Base-by-base conservation (phyloP, 2,329 filamentous ascomycete species). In the Phaeosphaeriaceae sp. region DNA sequence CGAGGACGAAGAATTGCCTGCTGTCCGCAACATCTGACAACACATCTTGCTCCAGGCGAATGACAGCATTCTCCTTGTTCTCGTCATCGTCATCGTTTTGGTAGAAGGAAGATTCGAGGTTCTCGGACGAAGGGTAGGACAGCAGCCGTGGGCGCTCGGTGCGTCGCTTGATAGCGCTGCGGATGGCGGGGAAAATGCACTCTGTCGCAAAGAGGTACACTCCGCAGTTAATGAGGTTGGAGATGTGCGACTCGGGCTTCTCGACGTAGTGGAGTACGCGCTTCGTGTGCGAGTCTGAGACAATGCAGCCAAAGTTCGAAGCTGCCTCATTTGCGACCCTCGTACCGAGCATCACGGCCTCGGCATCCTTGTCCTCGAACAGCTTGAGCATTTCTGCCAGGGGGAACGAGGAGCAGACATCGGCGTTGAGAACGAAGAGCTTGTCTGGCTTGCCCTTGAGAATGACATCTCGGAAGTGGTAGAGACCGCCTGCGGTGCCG, bases 391-490 rank as follows among this genome's bases (percentile, higher is more conserved):
- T 98, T 79, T 97, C 93, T 67, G 89, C 89, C 59, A 99, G 86
- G 6, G 95, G 95, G 85, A 98, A 99, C 21, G 93, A 97, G 83
- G 95, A 98, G 89, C 95, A 99, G 67, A 98, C 94, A 78, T 98
- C 95, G 70, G 93, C 94, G 79, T 99, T 99, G 76, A 98, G 86
- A 57, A 99, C 95, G 78, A 99, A 97, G 82, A 98, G 92, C 73
- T 92, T 90, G 79, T 97, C 93, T 41, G 95, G 95, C 65, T 89
- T 88, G 75, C 94, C 93, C 84, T 97, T 98, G 78, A 98, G 88
- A 76, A 99, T 98, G 66, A 92, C 92, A 86, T 99, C 95, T 76
- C 95, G 92, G 88, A 99, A 98, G 83, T 98, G 95, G 86, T 98
- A 99, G 47, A 99, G 88, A 61, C 95, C 95, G 69, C 95, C 95